Base-by-base conservation (phyloP, 1,284 basidiomycete genomes). In the Pholiota adiposa region DNA sequence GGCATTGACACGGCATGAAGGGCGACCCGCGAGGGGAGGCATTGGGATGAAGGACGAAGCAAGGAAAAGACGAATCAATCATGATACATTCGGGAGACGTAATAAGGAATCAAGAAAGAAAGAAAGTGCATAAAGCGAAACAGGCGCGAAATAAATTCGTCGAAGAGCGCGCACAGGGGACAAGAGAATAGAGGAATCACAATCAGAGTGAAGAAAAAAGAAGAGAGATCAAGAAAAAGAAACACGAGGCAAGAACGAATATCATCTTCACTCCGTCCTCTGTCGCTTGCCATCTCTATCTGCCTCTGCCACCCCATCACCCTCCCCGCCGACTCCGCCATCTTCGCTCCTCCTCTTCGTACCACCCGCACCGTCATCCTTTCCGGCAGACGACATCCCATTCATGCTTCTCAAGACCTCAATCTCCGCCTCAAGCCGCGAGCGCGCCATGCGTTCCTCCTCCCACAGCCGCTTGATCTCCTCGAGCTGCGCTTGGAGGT, bases 401-500 rank as follows among this genome's bases (percentile, higher is more conserved):
- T 61, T 67, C 49, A 62, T 62, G 29, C 59, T 67, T 14, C 65
- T 66, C 29, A 89, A 69, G 41, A 77, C 71, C 53, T 84, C 81
- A 16, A 91, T 71, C 71, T 92, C 89, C 16, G 73, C 74, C 73
- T 90, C 88, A 0, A 81, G 75, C 29, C 87, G 75, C 72, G 84
- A 78, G 23, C 88, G 77, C 4, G 75, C 76, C 49, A 76, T 73
- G 21, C 87, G 79, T 70, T 92, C 90, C 64, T 90, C 88, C 56
- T 91, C 89, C 86, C 88, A 90, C 69, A 87, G 67, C 21, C 87
- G 77, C 66, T 88, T 83, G 73, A 90, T 80, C 72, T 92, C 90
- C 67, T 92, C 90, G 9, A 92, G 78, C 70, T 92, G 90, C 23
- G 86, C 83, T 73, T 93, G 90, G 58, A 93, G 74, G 68, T 93